phyloP scores from a whole-genome alignment of 2,329 filamentous ascomycete genomes.

The Zymoseptoria brevis region DNA sequence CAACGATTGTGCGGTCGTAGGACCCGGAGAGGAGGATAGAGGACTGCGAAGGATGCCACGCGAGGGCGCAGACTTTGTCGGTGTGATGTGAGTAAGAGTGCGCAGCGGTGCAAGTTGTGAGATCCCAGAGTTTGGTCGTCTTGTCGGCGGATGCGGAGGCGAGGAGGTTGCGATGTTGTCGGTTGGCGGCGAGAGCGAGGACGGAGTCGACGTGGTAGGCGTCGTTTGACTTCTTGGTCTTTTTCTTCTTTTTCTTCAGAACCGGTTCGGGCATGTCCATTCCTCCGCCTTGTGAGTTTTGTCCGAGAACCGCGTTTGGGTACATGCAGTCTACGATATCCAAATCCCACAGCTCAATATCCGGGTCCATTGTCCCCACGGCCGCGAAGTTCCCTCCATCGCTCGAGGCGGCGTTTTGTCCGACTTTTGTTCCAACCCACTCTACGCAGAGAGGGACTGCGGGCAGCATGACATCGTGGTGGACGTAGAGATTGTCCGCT shows the following conservation, averaged over 20 bases:
- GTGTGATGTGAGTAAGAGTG: slow-evolving; percentile 95
- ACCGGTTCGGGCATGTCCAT: slow-evolving; percentile 16
- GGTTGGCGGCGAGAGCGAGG: slow-evolving; percentile 82
- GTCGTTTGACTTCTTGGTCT: slow-evolving; percentile 79
- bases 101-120: slow-evolving; percentile 84
- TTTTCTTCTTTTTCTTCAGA: slow-evolving; percentile 86
- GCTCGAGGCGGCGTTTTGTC: slow-evolving; percentile 53
- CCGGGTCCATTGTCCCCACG: slow-evolving; percentile 92
- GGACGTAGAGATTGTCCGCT: slow-evolving; percentile 93
- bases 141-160: slow-evolving; percentile 93
- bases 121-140: slow-evolving; percentile 96
- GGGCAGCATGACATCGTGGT: slow-evolving; percentile 98
- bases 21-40: slow-evolving; percentile 86
- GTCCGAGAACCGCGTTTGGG: slow-evolving; percentile 88
- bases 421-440: slow-evolving; percentile 89
- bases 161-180: slow-evolving; percentile 86
- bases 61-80: slow-evolving; percentile 93
- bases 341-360: slow-evolving; percentile 97
- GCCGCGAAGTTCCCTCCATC: slow-evolving; percentile 83
- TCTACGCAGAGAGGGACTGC: slow-evolving; percentile 92
- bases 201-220: slow-evolving; percentile 92
- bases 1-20: slow-evolving; percentile 89
- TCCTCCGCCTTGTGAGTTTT: slow-evolving; percentile 33
- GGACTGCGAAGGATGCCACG: slow-evolving; percentile 83
- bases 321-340: slow-evolving; percentile 98